These are phyloP conservation scores for Zizania palustris DNA, from an alignment of 202 grass and related monocot species.

Conservation along the genomic window DNA sequence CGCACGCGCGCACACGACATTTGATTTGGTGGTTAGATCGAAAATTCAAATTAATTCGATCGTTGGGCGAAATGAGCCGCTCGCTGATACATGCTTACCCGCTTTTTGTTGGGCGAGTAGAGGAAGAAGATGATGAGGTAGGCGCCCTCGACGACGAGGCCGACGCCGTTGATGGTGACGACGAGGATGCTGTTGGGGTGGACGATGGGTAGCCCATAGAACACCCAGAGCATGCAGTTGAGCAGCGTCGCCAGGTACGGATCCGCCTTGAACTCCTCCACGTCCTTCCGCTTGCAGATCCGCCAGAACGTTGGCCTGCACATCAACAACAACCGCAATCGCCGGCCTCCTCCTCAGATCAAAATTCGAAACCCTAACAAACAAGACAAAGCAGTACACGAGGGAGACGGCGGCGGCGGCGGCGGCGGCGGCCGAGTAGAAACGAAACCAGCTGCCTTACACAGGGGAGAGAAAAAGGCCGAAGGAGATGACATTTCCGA, in stretches of 20 bases:
- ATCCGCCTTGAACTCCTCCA: conserved; percentile 65
- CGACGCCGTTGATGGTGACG: conserved; percentile 78
- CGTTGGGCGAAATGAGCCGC: too few species aligned
- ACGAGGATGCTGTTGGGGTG: conserved; percentile 81
- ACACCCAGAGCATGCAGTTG: conserved; percentile 83
- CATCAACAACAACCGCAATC: neutral
- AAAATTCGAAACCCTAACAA: conserved; percentile 6
- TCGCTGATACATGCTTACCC: conserved; percentile 33
- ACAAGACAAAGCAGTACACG: neutral
- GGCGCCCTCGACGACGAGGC: conserved; percentile 56
- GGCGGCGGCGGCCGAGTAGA: neutral
- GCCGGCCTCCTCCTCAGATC: neutral
- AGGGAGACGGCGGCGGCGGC: conserved; percentile 9
- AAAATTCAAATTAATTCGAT: too few species aligned
- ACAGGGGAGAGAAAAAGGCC: conserved; percentile 62
- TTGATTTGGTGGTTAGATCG: too few species aligned
- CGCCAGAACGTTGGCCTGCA: conserved; percentile 59
- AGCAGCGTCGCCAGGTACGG: conserved; percentile 76
- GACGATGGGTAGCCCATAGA: conserved; percentile 77
- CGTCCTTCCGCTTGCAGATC: conserved; percentile 63
- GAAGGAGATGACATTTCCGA: conserved; percentile 72
- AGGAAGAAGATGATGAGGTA: conserved; percentile 71
- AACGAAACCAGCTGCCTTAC: conserved; percentile 27
- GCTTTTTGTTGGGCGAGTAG: conserved; percentile 40
- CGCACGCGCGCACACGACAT: neutral